Conservation (phyloP, 192 early-diverging fungal species). For the Backusella mclennaniae region DNA sequence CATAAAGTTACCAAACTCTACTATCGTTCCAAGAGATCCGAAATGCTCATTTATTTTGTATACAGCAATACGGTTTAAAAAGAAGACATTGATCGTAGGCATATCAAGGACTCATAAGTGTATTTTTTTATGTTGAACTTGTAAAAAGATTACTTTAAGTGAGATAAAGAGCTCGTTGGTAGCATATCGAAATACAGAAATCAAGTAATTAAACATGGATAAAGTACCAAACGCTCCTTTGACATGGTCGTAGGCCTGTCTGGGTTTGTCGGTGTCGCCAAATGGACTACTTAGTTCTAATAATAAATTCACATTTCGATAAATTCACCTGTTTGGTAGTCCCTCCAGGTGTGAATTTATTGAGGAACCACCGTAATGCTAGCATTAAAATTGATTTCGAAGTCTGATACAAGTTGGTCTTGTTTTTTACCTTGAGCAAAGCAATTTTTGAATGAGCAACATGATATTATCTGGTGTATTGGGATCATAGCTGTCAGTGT, state of each 20-base stretch:
- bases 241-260: background rate
- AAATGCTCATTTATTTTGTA: background rate
- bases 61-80: background rate
- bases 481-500: too few relatives aligned
- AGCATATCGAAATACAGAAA: background rate
- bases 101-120: background rate
- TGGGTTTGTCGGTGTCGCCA: too few relatives aligned
- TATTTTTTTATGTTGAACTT: background rate
- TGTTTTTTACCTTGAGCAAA: too few relatives aligned
- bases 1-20: background rate
- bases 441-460: too few relatives aligned
- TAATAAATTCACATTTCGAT: too few relatives aligned
- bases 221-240: background rate
- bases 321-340: too few relatives aligned
- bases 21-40: background rate
- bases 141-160: background rate
- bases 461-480: too few relatives aligned
- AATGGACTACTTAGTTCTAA: too few relatives aligned
- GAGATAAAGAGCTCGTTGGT: background rate
- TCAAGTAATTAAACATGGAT: background rate
- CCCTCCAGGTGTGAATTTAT: too few relatives aligned
- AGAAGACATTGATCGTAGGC: background rate
- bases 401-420: too few relatives aligned
- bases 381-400: too few relatives aligned
- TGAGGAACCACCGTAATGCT: too few relatives aligned